These are phyloP conservation scores for Clitopilus passeckerianus DNA, from an alignment of 768 basidiomycete genomes.

Conservation along the genomic window DNA sequence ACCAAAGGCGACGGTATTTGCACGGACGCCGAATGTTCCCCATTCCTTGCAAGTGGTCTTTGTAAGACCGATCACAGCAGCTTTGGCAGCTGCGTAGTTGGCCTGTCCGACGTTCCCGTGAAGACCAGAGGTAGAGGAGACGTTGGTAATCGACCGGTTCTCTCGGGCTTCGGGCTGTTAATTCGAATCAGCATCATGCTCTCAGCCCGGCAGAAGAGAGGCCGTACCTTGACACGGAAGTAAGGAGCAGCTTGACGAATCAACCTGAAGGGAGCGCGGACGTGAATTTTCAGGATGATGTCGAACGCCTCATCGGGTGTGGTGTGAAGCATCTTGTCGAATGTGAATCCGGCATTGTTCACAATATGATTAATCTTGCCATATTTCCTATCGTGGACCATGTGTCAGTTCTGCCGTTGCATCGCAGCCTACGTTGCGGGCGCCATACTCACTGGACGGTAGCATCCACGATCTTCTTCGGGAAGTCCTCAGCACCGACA, in stretches of 20 bases:
- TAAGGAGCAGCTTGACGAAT: constrained; percentile 81
- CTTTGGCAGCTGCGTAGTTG: constrained; percentile 78
- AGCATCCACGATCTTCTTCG: constrained; percentile 69
- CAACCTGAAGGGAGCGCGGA: constrained; percentile 82
- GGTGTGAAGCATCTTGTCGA: constrained; percentile 85
- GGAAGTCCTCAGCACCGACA: constrained; percentile 80
- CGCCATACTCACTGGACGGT: constrained; percentile 58
- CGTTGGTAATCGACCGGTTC: constrained; percentile 75
- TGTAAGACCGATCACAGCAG: constrained; percentile 73
- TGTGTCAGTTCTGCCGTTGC: neutral
- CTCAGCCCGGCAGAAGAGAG: constrained; percentile 76
- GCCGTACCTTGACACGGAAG: constrained; percentile 65
- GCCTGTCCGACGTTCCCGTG: constrained; percentile 86
- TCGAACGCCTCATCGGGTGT: constrained; percentile 80
- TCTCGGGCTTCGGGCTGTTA: constrained; percentile 47
- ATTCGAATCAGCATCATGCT: constrained; percentile 19
- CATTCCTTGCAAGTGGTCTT: constrained; percentile 89
- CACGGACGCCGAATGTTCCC: constrained; percentile 78
- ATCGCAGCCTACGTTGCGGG: neutral
- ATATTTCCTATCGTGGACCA: constrained; percentile 45
- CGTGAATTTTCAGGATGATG: constrained; percentile 80
- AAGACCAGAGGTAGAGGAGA: constrained; percentile 77
- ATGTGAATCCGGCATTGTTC: constrained; percentile 82
- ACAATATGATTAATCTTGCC: constrained; percentile 86
- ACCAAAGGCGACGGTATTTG: constrained; percentile 78